Evolutionary conservation across 345 rosid species (phyloP).

Genomic region (Odontarrhena argentea): DNA sequence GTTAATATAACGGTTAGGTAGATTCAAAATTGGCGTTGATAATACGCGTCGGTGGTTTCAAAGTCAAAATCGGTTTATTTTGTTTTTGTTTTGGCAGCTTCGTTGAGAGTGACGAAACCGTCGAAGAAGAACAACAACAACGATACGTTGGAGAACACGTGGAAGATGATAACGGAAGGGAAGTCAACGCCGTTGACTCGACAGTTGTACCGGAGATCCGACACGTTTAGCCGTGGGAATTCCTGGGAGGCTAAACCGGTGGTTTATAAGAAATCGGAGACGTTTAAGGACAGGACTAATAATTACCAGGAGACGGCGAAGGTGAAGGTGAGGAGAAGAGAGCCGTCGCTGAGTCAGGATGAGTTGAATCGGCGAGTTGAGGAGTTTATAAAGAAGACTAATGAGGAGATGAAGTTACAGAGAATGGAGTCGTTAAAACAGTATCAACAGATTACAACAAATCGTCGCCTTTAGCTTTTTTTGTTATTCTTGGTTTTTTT

Average conservation of each 20-base stretch:
- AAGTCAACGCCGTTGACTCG: constrained; percentile 62
- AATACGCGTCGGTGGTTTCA: constrained; percentile 23
- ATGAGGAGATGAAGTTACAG: constrained; percentile 89
- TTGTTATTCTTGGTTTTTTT: background rate
- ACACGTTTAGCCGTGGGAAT: constrained; percentile 38
- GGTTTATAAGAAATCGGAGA: constrained; percentile 58
- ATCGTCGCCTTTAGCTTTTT: constrained; percentile 32
- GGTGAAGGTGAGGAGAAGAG: constrained; percentile 53
- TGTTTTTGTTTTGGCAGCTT: background rate
- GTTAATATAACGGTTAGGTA: constrained; percentile 26
- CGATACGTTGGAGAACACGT: constrained; percentile 78
- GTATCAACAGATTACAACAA: constrained; percentile 57
- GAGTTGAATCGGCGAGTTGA: constrained; percentile 88
- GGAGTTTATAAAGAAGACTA: constrained; percentile 75
- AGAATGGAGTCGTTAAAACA: constrained; percentile 69
- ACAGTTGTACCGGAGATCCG: constrained; percentile 65
- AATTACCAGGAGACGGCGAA: constrained; percentile 39
- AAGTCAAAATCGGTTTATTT: background rate
- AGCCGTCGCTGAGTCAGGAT: constrained; percentile 73
- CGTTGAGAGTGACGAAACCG: constrained; percentile 38
- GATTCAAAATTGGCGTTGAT: constrained; percentile 29
- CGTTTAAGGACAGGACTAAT: constrained; percentile 71
- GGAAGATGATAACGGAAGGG: constrained; percentile 84
- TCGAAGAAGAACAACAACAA: constrained; percentile 42
- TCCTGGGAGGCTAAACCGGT: constrained; percentile 22